Evolutionary conservation across 352 stramenopile species (phyloP), one percentile per base, ranked within the genome.

Genomic region (Globisporangium orthogonon): DNA sequence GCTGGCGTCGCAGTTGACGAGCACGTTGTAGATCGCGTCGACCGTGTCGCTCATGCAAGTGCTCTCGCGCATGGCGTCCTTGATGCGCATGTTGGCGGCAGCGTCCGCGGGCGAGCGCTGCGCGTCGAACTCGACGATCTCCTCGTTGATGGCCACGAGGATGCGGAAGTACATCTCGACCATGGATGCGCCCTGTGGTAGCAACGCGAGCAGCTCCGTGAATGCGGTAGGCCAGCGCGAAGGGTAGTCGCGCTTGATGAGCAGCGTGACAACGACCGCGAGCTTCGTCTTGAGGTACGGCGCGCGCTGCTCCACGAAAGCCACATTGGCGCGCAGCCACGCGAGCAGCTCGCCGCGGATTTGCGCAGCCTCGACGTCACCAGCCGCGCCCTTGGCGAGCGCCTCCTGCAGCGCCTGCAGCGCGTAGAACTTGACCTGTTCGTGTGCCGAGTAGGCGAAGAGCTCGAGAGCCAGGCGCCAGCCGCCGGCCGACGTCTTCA

Each of bases 121-220:
- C 33, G 80, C 71, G 63, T 95, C 78, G 59, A 95, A 94, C 61
- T 89, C 78, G 58, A 96, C 90, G 54, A 97, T 94, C 60, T 97
- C 90, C 59, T 96, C 87, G 63, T 96, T 91, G 45, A 96, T 91
- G 6, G 84, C 83, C 51, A 85, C 74, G n/a, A 97, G 65, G 49
- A 96, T 87, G 39, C 88, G 82, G 47, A 97, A 91, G 63, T 92
- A 97, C 74, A 97, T 88, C 60, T 96, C 88, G 46, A 97, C 84
- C 60, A 93, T 86, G 39, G 83, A 86, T 54, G 81, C 71, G 37
- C 75, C 78, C 35, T 76, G 71, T 0, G 81, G 82, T 48, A 95
- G 64, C 39, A 96, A 65, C 44, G 69, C 74, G 53, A 91, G 65
- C 15, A 97, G 68, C 46, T 97, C 87, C 0, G 73, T 61, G 71